Percentiles rank a stretch among this genome's conserved stretches.
Evolutionary conservation across 768 basidiomycete genomes (phyloP).

Genomic region (Boletus rubropictus): DNA sequence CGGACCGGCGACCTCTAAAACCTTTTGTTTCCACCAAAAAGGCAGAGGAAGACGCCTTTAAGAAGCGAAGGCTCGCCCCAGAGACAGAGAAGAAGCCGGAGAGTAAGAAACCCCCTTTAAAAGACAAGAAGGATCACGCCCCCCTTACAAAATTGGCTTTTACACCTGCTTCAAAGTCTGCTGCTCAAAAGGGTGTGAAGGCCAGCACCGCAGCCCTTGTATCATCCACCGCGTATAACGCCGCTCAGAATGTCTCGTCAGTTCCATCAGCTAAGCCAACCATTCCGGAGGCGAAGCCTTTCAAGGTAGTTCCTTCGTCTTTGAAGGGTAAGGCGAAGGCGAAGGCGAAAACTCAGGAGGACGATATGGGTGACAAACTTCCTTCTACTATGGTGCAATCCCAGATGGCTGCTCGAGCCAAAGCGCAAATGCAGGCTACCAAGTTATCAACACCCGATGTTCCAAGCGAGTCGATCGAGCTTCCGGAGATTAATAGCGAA

Average conservation of each 20-base stretch:
- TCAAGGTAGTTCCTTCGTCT: conserved; percentile 33
- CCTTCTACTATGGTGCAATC: conserved; percentile 60
- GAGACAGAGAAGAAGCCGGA: conserved; percentile 55
- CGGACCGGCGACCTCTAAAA: conserved; percentile 62
- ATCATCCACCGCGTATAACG: conserved; percentile 38
- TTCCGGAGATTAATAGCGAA: conserved; percentile 94
- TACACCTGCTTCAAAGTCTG: conserved; percentile 23
- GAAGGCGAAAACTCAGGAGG: conserved; percentile 38
- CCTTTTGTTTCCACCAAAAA: conserved; percentile 45
- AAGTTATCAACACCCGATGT: conserved; percentile 43
- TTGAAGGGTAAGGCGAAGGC: conserved; percentile 49
- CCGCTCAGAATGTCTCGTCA: conserved; percentile 29
- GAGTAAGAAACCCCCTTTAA: conserved; percentile 56
- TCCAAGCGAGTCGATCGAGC: conserved; percentile 76
- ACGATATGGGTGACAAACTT: conserved; percentile 43
- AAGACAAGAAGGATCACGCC: conserved; percentile 40
- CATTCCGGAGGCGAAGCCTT: conserved; percentile 29
- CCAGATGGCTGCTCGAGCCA: conserved; percentile 68
- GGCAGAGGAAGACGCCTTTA: conserved; percentile 65
- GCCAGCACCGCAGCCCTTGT: conserved; percentile 28
- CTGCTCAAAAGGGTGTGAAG: conserved; percentile 35
- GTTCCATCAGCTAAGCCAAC: conserved; percentile 28
- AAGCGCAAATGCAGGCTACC: conserved; percentile 61
- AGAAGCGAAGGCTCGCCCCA: conserved; percentile 60
- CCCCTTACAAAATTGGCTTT: conserved; percentile 24